phyloP scores from a whole-genome alignment of 73 alveolate genomes.

The Blepharisma japonicum region DNA sequence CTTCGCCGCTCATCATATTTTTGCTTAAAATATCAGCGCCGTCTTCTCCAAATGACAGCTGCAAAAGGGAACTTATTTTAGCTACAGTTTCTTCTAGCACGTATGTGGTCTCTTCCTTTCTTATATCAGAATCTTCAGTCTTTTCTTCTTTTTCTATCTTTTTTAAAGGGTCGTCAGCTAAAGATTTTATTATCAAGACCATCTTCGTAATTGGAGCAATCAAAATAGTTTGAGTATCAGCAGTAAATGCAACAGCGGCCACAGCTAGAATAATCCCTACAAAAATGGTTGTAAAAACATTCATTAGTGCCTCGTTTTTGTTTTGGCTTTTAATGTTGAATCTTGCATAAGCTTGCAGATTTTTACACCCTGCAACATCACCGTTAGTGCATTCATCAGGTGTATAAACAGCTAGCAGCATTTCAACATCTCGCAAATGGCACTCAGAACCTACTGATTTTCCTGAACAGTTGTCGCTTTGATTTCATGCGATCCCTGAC shows the following conservation, averaged over 20 bases:
- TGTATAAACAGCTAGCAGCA: slow-evolving; percentile 48
- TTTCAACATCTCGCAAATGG: slow-evolving; percentile 43
- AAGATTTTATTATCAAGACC: slow-evolving; percentile 56
- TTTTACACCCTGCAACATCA: slow-evolving; percentile 36
- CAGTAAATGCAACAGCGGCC: slow-evolving; percentile 58
- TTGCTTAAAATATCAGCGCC: slow-evolving; percentile 54
- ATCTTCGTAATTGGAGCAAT: slow-evolving; percentile 71
- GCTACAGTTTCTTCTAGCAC: slow-evolving; percentile 58
- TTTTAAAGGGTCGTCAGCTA: slow-evolving; percentile 76
- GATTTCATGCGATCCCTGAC: too few species aligned
- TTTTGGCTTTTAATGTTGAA: slow-evolving; percentile 34
- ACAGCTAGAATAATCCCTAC: slow-evolving; percentile 60
- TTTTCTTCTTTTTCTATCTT: slow-evolving; percentile 34
- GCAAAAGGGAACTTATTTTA: slow-evolving; percentile 58
- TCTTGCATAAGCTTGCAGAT: slow-evolving; percentile 55
- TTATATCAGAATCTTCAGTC: slow-evolving; percentile 24
- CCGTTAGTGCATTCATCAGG: slow-evolving; percentile 40
- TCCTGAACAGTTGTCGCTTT: slow-evolving; percentile 4
- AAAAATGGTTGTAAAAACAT: slow-evolving; percentile 54
- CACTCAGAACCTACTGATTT: slow-evolving; percentile 17
- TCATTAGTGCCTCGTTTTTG: slow-evolving; percentile 40
- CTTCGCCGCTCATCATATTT: slow-evolving; percentile 40
- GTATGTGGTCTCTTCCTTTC: slow-evolving; percentile 20
- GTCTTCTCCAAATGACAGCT: slow-evolving; percentile 65
- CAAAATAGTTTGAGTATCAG: slow-evolving; percentile 57